Percentiles rank a stretch among this genome's conserved stretches.
phyloP scores from a whole-genome alignment of 2,329 filamentous ascomycete genomes.

The Stagonosporopsis vannaccii region DNA sequence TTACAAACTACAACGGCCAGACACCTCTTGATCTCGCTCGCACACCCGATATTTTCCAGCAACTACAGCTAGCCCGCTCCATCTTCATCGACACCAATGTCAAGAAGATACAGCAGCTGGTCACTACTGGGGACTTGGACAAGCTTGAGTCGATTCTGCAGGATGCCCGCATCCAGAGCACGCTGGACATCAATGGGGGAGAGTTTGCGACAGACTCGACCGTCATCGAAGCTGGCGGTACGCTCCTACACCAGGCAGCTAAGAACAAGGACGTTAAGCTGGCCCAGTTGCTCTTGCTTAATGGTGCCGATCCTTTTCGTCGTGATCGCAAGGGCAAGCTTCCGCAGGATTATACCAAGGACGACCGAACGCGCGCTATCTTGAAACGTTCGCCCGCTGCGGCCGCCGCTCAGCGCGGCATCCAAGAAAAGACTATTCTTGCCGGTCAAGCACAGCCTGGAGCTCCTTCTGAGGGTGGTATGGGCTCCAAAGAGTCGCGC shows the following conservation, averaged over 20 bases:
- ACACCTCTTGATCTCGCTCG: slow-evolving; percentile 87
- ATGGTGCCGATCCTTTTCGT: slow-evolving; percentile 94
- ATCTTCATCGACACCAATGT: slow-evolving; percentile 89
- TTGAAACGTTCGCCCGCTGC: slow-evolving; percentile 94
- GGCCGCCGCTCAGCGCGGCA: slow-evolving; percentile 89
- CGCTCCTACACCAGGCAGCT: slow-evolving; percentile 90
- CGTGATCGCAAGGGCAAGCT: slow-evolving; percentile 94
- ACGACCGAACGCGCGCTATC: slow-evolving; percentile 86
- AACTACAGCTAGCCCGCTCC: slow-evolving; percentile 87
- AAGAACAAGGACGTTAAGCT: slow-evolving; percentile 85
- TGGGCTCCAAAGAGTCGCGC: slow-evolving; percentile 82
- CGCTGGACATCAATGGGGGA: slow-evolving; percentile 89
- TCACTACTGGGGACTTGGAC: slow-evolving; percentile 76
- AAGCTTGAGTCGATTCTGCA: slow-evolving; percentile 80
- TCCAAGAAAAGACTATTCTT: slow-evolving; percentile 96
- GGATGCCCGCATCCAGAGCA: slow-evolving; percentile 83
- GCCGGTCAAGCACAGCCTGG: slow-evolving; percentile 71
- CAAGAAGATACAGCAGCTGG: slow-evolving; percentile 81
- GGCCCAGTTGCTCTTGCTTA: slow-evolving; percentile 87
- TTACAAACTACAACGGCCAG: slow-evolving; percentile 84
- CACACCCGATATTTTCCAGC: slow-evolving; percentile 94
- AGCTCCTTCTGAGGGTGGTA: slow-evolving; percentile 64
- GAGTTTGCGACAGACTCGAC: slow-evolving; percentile 83
- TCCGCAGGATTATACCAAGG: slow-evolving; percentile 94
- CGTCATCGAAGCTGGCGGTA: slow-evolving; percentile 85